phyloP scores from a whole-genome alignment of 495 filamentous ascomycete genomes.

The Acidomyces sp. region DNA sequence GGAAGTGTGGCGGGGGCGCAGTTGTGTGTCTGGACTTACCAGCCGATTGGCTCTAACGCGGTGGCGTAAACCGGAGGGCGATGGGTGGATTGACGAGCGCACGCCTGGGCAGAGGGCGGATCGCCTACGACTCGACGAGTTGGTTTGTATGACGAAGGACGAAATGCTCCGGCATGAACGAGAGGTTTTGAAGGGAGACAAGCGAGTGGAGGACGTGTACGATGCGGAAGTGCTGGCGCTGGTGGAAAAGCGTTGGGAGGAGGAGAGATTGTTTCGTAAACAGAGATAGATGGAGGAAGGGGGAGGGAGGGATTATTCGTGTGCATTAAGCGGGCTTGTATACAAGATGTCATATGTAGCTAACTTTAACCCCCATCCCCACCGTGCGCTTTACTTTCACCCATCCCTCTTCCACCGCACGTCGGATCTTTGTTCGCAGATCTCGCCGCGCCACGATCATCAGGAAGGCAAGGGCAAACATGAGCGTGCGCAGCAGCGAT shows the following conservation, averaged over 20 bases:
- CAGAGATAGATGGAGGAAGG: background rate
- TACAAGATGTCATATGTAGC: slow-evolving; percentile 56
- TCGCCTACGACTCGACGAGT: slow-evolving; percentile 48
- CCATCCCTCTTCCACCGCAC: slow-evolving; percentile 58
- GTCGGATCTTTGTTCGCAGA: slow-evolving; percentile 59
- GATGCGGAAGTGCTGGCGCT: slow-evolving; percentile 45
- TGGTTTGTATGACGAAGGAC: slow-evolving; percentile 96
- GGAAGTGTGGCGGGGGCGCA: slow-evolving; percentile 75
- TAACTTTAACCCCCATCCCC: slow-evolving; percentile 96
- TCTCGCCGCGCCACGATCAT: slow-evolving; percentile 61
- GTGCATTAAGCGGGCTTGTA: too few relatives aligned
- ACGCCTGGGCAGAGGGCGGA: slow-evolving; percentile 53
- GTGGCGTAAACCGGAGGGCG: slow-evolving; percentile 49
- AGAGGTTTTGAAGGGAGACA: slow-evolving; percentile 58
- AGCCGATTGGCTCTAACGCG: slow-evolving; percentile 63
- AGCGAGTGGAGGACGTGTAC: slow-evolving; percentile 60
- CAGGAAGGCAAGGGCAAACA: slow-evolving; percentile 72
- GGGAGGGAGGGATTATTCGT: background rate
- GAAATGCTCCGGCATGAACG: slow-evolving; percentile 72
- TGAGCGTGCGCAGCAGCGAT: slow-evolving; percentile 56
- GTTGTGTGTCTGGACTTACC: slow-evolving; percentile 64
- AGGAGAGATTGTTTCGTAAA: slow-evolving; percentile 37
- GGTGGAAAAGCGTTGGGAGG: slow-evolving; percentile 49
- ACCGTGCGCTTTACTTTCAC: slow-evolving; percentile 71
- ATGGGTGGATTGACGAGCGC: slow-evolving; percentile 26